These are phyloP conservation scores for Asterophora parasitica DNA, from an alignment of 768 basidiomycete genomes.

Conservation along the genomic window DNA sequence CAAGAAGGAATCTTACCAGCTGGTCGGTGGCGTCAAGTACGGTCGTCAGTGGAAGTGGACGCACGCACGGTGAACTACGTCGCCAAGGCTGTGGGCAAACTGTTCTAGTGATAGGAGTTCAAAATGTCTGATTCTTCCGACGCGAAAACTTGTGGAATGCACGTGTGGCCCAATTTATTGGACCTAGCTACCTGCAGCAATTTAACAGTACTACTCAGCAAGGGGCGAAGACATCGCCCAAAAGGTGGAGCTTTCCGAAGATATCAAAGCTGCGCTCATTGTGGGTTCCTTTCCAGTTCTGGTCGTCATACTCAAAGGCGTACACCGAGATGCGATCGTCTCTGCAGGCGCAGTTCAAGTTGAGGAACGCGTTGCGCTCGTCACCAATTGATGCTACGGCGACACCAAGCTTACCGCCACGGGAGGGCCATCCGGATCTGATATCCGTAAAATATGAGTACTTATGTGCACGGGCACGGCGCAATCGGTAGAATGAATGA, in stretches of 20 bases:
- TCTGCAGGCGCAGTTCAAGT: slow-evolving; percentile 31
- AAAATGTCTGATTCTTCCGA: neutral
- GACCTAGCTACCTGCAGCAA: too few species aligned
- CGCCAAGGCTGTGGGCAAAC: neutral
- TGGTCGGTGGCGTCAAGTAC: neutral
- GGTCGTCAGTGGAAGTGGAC: neutral
- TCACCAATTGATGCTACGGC: slow-evolving; percentile 28
- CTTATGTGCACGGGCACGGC: neutral
- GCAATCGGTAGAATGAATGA: neutral
- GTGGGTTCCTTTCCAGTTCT: slow-evolving; percentile 32
- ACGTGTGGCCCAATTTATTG: neutral
- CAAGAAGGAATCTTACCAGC: too few species aligned
- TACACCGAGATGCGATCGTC: slow-evolving; percentile 29
- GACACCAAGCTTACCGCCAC: slow-evolving; percentile 25
- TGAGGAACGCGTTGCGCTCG: slow-evolving; percentile 28
- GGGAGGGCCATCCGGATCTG: slow-evolving; percentile 38
- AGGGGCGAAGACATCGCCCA: slow-evolving; percentile 20
- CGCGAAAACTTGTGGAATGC: neutral
- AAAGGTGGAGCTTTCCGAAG: slow-evolving; percentile 27
- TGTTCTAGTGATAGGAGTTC: neutral
- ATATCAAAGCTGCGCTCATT: too few species aligned
- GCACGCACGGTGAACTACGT: neutral
- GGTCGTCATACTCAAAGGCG: slow-evolving; percentile 36
- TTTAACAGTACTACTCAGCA: slow-evolving; percentile 30
- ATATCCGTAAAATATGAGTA: neutral